Base-by-base conservation (phyloP, 129 eudicot species). In the Saposhnikovia divaricata region DNA sequence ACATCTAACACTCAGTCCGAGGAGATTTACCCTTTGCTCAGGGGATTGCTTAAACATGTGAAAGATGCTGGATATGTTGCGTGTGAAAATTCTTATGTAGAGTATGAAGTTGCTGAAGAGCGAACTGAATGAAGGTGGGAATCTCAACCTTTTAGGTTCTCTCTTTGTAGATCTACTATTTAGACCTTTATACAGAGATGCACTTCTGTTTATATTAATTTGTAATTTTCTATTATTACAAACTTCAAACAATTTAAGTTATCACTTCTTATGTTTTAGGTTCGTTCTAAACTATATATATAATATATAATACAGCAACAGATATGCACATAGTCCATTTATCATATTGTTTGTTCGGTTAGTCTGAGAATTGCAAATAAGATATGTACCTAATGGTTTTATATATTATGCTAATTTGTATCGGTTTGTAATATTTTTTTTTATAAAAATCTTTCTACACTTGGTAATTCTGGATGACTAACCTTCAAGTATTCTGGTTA, bases 21-120 rank as follows among this genome's bases (percentile, higher is more conserved):
- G 77, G 92, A 91, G 86, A 83, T 91, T 40, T 85, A 84, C 81
- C 46, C 44, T 85, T 77, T 89, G 84, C 84, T 89, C 72, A 87
- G 69, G 65, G 89, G 91, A 43, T 77, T 89, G 80, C 82, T 80
- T 50, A 46, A 87, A 75, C 92, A 88, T 5, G 84, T 90, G 87
- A 88, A 83, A 82, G 96, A 86, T 31, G 87, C 77, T 71, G 89
- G 84, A 18, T 82, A 82, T 71, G 77, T 79, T 50, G 65, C 76
- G 71, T 57, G 61, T 74, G 85, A 82, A 74, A 86, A 80, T 70
- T 81, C 66, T 45, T 80, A 55, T 68, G 9, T 57, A 18, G 85
- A 66, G 61, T 83, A 84, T 81, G 88, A 87, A 66, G 65, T 51
- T 75, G 16, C 75, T 57, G 78, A 76, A 77, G 79, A 75, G 6